Evolutionary conservation across 2,329 filamentous ascomycete genomes (phyloP), one percentile per base, ranked within the genome.

Genomic region (Dothidotthia symphoricarpi): DNA sequence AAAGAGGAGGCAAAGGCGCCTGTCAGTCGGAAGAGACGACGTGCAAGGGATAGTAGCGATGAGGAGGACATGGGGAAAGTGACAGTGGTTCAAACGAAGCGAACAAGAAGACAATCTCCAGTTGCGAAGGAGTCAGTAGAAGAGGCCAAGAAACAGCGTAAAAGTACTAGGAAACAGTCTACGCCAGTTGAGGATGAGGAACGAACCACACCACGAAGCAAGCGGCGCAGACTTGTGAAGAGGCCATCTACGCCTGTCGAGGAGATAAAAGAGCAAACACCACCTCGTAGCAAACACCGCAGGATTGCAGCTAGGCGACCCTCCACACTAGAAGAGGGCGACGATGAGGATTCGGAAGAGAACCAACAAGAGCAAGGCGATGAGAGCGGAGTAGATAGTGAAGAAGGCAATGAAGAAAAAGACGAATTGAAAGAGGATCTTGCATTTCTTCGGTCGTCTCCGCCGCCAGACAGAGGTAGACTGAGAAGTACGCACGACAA

Each of bases 391-490:
- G 26, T 31, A 24, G 35, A 42, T 1, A 36, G 34, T 28, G 32
- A 41, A 2, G 39, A 47, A 24, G 34, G 47, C 47, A 60, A 33
- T 14, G 45, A 47, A 26, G 53, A 58, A 27, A 54, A 56, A 6
- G 67, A 70, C 9, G 71, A 74, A 31, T 49, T 75, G 9, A 60
- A 68, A 25, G 69, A 73, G 34, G 72, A 75, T 27, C 53, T 75
- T 3, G 66, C 71, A 4, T 72, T 71, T 36, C 49, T 75, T 10
- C 43, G 57, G 26, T 64, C 64, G 1, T 66, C 64, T 2, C 58
- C 61, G 47, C 49, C 49, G 41, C 45, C 49, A 13, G 53, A 58
- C 31, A 52, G 54, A 31, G 53, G 50, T 14, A 46, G 56, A 13
- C 31, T 62, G 5, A 40, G 58, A 17, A 61, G 53, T 28, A 52